Percentiles rank a stretch among this genome's conserved stretches.
These are phyloP conservation scores for Meira nashicola DNA, from an alignment of 1,284 basidiomycete species.

Conservation along the genomic window DNA sequence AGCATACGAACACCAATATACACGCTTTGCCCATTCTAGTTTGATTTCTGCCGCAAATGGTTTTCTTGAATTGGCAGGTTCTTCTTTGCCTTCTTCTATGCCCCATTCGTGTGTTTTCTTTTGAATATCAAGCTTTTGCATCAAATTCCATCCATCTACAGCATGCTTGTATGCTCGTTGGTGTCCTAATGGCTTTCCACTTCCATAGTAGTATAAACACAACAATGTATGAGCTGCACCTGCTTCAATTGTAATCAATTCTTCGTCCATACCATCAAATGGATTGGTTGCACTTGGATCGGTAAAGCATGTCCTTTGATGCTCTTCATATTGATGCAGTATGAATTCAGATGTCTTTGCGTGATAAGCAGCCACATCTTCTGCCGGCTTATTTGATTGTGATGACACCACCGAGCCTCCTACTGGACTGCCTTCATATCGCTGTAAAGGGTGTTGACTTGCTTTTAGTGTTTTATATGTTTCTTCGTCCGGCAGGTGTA, in stretches of 20 bases:
- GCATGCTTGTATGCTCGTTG: slow-evolving; percentile 33
- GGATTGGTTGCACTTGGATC: slow-evolving; percentile 18
- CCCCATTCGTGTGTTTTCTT: too few species aligned
- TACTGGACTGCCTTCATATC: background rate
- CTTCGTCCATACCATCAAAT: slow-evolving; percentile 23
- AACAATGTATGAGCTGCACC: slow-evolving; percentile 38
- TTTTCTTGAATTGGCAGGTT: slow-evolving; percentile 11
- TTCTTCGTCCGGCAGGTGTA: slow-evolving; percentile 31
- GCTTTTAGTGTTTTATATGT: slow-evolving; percentile 34
- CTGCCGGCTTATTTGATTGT: background rate
- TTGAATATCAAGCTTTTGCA: slow-evolving; percentile 25
- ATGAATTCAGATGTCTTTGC: slow-evolving; percentile 37
- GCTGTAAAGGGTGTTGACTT: slow-evolving; percentile 9
- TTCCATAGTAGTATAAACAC: slow-evolving; percentile 40
- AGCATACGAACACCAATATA: slow-evolving; percentile 35
- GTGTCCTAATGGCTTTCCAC: slow-evolving; percentile 17
- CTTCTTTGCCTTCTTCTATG: background rate
- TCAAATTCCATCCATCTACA: slow-evolving; percentile 36
- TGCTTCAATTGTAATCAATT: slow-evolving; percentile 37
- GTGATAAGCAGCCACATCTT: slow-evolving; percentile 32
- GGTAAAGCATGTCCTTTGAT: slow-evolving; percentile 5
- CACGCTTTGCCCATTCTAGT: slow-evolving; percentile 40
- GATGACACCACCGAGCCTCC: background rate
- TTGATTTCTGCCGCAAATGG: slow-evolving; percentile 37
- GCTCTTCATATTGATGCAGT: slow-evolving; percentile 24